Evolutionary conservation across 2,329 filamentous ascomycete species (phyloP), one percentile per base, ranked within the genome.

Genomic region (Alternaria angustiovoidea): DNA sequence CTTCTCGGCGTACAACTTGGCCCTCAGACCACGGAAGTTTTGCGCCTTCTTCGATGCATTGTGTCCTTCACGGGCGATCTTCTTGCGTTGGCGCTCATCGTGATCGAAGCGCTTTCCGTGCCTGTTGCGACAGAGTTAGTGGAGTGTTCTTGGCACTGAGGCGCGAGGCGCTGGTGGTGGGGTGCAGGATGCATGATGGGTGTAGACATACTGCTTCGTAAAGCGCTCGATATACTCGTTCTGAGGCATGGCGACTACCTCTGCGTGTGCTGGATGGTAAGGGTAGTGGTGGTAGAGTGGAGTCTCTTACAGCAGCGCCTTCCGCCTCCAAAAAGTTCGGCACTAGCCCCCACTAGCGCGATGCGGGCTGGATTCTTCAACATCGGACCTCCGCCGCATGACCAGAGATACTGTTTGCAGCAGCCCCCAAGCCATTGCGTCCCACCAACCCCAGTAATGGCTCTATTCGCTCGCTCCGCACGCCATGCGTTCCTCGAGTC

Each of bases 1-100:
- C 85, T 94, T 93, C 87, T 98, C 90, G 80, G 94, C 91, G 83
- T 95, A 90, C 74, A 96, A 84, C 86, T 99, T 99, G 70, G 95
- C 95, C 64, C 93, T 87, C 72, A 98, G 88, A 67, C 95, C 95
- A 63, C 91, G 90, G 75, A 97, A 86, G 80, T 95, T 97, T 85
- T 98, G 94, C 24, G 95, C 93, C 82, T 97, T 90, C 76, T 95
- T 87, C 51, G 91, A 95, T 57, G 88, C 88, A 81, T 94, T 89
- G 85, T 99, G 94, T 61, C 88, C 90, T 83, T 96, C 92, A 82
- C 95, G 90, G 62, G 95, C 95, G 64, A 88, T 84, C 72, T 89
- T 88, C 86, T 99, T 99, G 74, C 95, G 91, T 61, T 85, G 83
- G 68, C 94, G 90, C 83, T 99, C 95, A 75, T 97, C 94, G 80